Base-by-base conservation (phyloP, 208 protist species). In the Acanthamoeba sp. region DNA sequence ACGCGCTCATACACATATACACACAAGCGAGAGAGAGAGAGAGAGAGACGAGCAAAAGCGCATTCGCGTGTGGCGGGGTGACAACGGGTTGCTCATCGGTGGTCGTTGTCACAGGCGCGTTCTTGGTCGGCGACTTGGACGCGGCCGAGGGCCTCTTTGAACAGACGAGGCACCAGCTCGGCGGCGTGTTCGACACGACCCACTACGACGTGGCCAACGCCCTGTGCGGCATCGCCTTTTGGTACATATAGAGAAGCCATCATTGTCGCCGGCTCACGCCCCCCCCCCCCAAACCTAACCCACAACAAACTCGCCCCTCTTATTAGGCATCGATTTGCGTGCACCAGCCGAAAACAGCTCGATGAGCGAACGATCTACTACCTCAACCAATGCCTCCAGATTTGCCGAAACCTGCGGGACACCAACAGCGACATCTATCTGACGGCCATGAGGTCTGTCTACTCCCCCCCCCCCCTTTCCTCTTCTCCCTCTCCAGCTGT, bases 361-460 rank as follows among this genome's bases (percentile, higher is more conserved):
- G 73, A 84, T 52, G 73, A 84, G 42, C 73, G 73, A 52, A 84
- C 73, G 42, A 84, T 84, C 36, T 84, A 84, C 73, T 84, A 84
- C 42, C 73, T 84, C 38, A 84, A 84, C 27, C 73, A 84, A 27
- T 55, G 73, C 42, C 73, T 84, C 29, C 73, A 84, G 73, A 84
- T 84, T 1, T 84, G 73, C 40, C 73, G 73, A 5, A 84, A 84
- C 73, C 34, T 84, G 73, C 40, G 73, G 2, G 73, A 84, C 73
- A 84, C 40, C 9, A 84, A 45, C 22, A 84, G 42, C 73, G 73
- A 84, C n/a, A 84, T 84, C 29, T 84, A 84, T 40, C 34, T 52
- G 40, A 84, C 73, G n/a, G 73, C 73, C 38, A 55, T 84, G 73
- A 20, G 73, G 38, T 52, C 16, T 18, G 48, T 52, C n/a, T 73